These are phyloP conservation scores for Tetrahymena elliotti DNA, from an alignment of 73 alveolate genomes.

Conservation along the genomic window DNA sequence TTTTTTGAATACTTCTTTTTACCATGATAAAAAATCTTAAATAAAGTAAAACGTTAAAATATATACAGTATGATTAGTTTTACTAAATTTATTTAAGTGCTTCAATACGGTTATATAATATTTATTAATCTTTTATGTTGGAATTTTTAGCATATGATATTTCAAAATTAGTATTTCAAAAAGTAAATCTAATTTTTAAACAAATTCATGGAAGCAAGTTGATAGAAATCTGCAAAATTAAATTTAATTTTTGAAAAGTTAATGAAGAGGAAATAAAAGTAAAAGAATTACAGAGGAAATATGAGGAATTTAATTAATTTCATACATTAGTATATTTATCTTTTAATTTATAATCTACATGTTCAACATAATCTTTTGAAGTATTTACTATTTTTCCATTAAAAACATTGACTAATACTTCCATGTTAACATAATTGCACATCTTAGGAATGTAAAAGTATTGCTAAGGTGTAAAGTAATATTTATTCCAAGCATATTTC, in stretches of 20 bases:
- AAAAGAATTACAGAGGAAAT: not conserved
- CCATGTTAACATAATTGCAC: not conserved
- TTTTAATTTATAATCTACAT: not conserved
- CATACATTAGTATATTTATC: not conserved
- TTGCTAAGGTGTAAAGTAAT: not conserved
- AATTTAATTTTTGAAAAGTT: not conserved
- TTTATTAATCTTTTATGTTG: no score
- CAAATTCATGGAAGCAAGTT: not conserved
- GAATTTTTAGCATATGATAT: not conserved
- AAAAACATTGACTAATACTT: not conserved
- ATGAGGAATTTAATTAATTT: not conserved
- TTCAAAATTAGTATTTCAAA: not conserved
- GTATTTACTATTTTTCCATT: not conserved
- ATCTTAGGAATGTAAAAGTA: not conserved
- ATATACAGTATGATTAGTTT: no score
- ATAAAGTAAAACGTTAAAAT: no score
- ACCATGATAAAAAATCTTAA: no score
- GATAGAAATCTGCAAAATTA: not conserved
- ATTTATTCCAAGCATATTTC: not conserved
- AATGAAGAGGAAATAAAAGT: not conserved
- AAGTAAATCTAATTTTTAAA: not conserved
- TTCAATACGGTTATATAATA: no score
- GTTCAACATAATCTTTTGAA: not conserved
- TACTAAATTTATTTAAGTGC: no score
- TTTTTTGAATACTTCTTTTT: no score